Conservation (phyloP, 306 rosid genomes). For the Vicia villosa region DNA sequence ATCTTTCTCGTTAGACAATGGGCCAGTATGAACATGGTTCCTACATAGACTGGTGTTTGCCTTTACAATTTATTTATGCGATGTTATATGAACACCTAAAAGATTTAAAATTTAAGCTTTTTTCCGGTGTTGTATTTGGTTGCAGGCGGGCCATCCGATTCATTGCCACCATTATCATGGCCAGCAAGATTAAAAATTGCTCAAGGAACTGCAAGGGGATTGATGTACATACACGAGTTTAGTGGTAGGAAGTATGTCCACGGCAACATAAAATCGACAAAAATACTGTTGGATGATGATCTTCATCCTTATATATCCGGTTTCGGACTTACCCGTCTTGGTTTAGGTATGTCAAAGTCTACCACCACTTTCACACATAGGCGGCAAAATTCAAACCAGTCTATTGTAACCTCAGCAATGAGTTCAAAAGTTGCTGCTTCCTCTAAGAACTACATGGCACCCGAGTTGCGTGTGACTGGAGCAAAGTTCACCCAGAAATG, state of each 20-base stretch:
- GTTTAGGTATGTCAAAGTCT: slow-evolving; percentile 42
- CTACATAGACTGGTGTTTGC: not conserved
- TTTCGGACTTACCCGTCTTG: slow-evolving; percentile 67
- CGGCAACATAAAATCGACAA: slow-evolving; percentile 71
- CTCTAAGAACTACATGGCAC: slow-evolving; percentile 60
- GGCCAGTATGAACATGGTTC: slow-evolving; percentile 22
- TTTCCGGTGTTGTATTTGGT: not conserved
- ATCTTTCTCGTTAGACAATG: slow-evolving; percentile 5
- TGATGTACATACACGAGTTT: slow-evolving; percentile 66
- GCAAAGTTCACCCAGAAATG: slow-evolving; percentile 73
- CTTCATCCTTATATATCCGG: slow-evolving; percentile 68
- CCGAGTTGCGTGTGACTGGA: slow-evolving; percentile 56
- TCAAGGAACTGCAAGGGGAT: slow-evolving; percentile 74
- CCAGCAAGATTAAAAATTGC: slow-evolving; percentile 70
- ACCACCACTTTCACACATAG: slow-evolving; percentile 45
- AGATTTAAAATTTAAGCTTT: not conserved
- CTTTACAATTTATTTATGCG: not conserved
- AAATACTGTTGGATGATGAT: slow-evolving; percentile 69
- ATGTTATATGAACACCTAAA: not conserved
- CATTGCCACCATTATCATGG: slow-evolving; percentile 60
- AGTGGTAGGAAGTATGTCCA: slow-evolving; percentile 68
- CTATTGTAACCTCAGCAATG: slow-evolving; percentile 37
- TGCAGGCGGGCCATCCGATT: slow-evolving; percentile 57
- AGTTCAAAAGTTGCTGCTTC: slow-evolving; percentile 47
- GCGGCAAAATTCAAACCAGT: slow-evolving; percentile 44